phyloP scores from a whole-genome alignment of 1,139 yeast species.

The Geotrichum cucujoidarum region DNA sequence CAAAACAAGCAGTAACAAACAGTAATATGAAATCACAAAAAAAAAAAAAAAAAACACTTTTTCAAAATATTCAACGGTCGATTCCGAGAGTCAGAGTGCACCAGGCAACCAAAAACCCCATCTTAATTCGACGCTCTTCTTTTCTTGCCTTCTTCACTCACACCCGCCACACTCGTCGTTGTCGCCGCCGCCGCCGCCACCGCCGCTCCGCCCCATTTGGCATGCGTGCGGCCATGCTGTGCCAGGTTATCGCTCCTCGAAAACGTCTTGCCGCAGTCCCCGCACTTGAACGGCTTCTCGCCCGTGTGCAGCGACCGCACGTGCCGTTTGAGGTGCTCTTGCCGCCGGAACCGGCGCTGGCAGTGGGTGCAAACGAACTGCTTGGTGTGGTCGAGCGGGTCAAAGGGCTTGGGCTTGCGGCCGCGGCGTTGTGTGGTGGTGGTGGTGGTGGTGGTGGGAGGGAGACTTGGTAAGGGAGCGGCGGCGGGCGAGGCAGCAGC shows the following conservation, averaged over 20 bases:
- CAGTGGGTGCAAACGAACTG: conserved; percentile 36
- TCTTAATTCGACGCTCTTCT: neutral
- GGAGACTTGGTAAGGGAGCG: neutral
- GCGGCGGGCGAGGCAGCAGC: too few species aligned
- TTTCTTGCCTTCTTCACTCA: neutral
- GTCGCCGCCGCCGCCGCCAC: neutral
- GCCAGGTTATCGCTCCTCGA: conserved; percentile 71
- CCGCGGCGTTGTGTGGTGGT: too few species aligned
- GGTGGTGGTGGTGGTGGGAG: neutral
- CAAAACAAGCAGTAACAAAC: too few species aligned
- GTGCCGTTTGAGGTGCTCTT: conserved; percentile 75
- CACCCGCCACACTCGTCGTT: neutral
- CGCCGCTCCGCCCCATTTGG: neutral
- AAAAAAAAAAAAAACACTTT: too few species aligned
- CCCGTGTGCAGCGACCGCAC: conserved; percentile 65
- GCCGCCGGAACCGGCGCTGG: conserved; percentile 53
- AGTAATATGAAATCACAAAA: too few species aligned
- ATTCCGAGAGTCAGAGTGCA: too few species aligned
- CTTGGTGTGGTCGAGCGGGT: conserved; percentile 26
- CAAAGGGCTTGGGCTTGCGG: conserved; percentile 29
- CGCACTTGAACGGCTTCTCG: conserved; percentile 70
- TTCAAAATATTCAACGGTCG: too few species aligned
- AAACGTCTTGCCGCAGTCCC: conserved; percentile 63
- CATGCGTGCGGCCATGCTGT: conserved; percentile 68
- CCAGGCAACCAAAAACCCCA: too few species aligned